phyloP scores from a whole-genome alignment of 2,329 filamentous ascomycete species.

The Aspergillus viridinutans region DNA sequence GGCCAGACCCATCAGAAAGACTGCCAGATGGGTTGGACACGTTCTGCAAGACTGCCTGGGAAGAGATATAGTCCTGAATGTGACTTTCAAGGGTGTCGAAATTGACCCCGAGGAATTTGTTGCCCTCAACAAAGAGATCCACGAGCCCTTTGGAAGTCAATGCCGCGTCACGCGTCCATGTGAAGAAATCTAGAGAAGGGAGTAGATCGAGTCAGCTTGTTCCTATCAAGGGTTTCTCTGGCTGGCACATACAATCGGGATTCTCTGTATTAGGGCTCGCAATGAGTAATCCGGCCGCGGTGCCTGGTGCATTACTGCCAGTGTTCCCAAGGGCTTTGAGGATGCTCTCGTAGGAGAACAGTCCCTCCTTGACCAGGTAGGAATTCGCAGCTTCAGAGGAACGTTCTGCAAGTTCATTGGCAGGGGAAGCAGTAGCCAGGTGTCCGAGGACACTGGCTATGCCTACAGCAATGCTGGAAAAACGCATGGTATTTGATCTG shows the following conservation, averaged over 20 bases:
- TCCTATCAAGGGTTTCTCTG: not conserved
- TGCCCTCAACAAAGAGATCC: slow-evolving; percentile 61
- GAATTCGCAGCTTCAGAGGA: not conserved
- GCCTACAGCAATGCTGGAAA: not conserved
- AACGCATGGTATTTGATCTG: not conserved
- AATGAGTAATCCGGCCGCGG: slow-evolving; percentile 48
- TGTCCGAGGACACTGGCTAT: not conserved
- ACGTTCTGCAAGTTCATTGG: not conserved
- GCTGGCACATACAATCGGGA: slow-evolving; percentile 47
- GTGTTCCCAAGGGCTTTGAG: not conserved
- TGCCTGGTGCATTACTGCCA: slow-evolving; percentile 28
- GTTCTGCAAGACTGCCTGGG: slow-evolving; percentile 62
- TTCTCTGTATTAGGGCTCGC: slow-evolving; percentile 51
- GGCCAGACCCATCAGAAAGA: slow-evolving; percentile 41
- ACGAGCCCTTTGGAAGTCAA: slow-evolving; percentile 65
- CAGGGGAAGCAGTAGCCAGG: not conserved
- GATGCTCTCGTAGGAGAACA: not conserved
- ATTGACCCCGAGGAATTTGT: slow-evolving; percentile 28
- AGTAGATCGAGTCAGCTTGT: not conserved
- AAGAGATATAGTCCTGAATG: slow-evolving; percentile 63
- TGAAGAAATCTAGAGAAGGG: slow-evolving; percentile 59
- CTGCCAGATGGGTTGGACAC: slow-evolving; percentile 65
- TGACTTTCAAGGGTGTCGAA: slow-evolving; percentile 49
- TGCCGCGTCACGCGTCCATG: slow-evolving; percentile 70
- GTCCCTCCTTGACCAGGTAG: not conserved